Base-by-base conservation (phyloP, 2,329 filamentous ascomycete genomes). In the Byssothecium circinans region DNA sequence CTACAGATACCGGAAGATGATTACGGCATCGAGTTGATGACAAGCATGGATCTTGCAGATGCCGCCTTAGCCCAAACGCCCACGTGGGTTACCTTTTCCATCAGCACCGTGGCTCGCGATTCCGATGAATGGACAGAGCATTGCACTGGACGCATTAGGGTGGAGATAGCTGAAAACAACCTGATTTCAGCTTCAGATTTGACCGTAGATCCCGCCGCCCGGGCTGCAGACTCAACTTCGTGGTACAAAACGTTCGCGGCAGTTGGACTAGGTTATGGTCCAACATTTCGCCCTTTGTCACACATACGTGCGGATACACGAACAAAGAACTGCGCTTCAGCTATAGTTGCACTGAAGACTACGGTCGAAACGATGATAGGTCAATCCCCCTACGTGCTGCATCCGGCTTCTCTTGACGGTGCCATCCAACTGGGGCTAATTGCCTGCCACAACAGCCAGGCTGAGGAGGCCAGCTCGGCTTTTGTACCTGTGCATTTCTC, bases 371-470 rank as follows among this genome's bases (percentile, higher is more conserved):
- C 35, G 39, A 15, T 65, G 47, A 29, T 51, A 22, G 19, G 17
- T 1, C 59, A 69, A 36, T 70, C 68, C 8, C 17, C 18, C 3
- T 71, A 73, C 43, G 25, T 44, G 2, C 44, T 73, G 22, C 70
- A 73, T 47, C 70, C 70, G 2, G 53, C 64, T 10, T 52, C 51
- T 6, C 50, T 73, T 3, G 70, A 72, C 44, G 48, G 40, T n/a
- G 60, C 50, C 32, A 45, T 68, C 7, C 70, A 68, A 18, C 58
- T 69, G 3, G 54, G 35, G n/a, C n/a, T 53, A 38, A 47, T 61
- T 45, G 56, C 60, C 2, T 37, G 22, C 6, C 27, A 58, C 37
- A 43, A 49, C 8, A 60, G 61, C 17, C 41, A 57, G 12, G 23
- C 41, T 17, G 45, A 46, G 27, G 10, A n/a, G 17, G 35, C 39